phyloP scores from a whole-genome alignment of 2,329 filamentous ascomycete genomes.

The Phialophora verrucosa region DNA sequence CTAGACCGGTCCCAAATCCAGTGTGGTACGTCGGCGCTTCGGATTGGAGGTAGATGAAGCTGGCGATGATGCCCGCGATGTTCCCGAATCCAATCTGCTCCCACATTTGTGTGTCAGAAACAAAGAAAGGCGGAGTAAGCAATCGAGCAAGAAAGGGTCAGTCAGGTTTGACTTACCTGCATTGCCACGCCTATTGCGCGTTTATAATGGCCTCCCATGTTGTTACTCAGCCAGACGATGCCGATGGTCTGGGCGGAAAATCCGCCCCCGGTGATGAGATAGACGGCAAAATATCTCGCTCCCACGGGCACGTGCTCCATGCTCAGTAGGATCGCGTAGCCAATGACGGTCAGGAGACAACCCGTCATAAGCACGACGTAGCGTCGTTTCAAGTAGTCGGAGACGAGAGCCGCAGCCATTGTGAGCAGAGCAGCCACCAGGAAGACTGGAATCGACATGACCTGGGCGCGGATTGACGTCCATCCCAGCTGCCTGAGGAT shows the following conservation, averaged over 20 bases:
- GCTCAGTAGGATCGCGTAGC: conserved; percentile 43
- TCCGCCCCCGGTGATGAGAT: conserved; percentile 39
- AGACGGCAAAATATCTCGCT: conserved; percentile 41
- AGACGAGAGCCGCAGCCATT: conserved; percentile 40
- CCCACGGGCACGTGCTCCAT: conserved; percentile 35
- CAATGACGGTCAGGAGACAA: conserved; percentile 42
- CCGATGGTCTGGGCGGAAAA: conserved; percentile 42
- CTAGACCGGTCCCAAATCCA: conserved; percentile 47
- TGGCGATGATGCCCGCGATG: conserved; percentile 44
- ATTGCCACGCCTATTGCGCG: conserved; percentile 39
- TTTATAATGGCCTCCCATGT: conserved; percentile 41
- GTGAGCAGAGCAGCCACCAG: conserved; percentile 41
- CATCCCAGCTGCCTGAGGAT: conserved; percentile 46
- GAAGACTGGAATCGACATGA: conserved; percentile 47
- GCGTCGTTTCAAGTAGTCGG: conserved; percentile 42
- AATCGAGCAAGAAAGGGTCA: neutral
- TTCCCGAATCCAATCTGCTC: conserved; percentile 41
- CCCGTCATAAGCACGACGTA: conserved; percentile 45
- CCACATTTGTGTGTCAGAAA: neutral
- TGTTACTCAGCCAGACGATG: conserved; percentile 42
- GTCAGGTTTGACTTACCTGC: neutral
- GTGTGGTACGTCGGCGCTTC: conserved; percentile 46
- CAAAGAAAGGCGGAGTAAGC: conserved; percentile 44
- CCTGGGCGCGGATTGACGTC: conserved; percentile 42
- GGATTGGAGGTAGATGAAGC: conserved; percentile 47